phyloP scores from a whole-genome alignment of 129 eudicot genomes.

The Tagetes patula region DNA sequence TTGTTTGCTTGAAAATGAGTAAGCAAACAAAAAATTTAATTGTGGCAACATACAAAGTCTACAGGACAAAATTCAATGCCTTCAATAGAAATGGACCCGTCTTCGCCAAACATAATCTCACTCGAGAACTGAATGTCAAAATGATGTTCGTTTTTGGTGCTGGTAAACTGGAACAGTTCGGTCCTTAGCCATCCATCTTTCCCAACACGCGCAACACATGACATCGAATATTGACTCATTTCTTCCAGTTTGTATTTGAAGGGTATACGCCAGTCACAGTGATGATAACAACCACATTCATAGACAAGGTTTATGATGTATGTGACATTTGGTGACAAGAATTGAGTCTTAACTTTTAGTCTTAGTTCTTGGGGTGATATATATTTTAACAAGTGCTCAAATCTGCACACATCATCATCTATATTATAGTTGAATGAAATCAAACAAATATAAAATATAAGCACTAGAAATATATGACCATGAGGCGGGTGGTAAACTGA shows the following conservation, averaged over 20 bases:
- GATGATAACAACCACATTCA: background rate
- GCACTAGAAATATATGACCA: background rate
- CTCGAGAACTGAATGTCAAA: constrained; percentile 5
- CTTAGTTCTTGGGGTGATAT: background rate
- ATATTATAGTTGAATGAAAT: background rate
- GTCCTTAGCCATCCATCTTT: constrained; percentile 1
- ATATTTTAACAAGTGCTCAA: background rate
- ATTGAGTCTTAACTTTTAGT: background rate
- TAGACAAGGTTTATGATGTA: constrained; percentile 18
- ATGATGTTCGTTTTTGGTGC: background rate
- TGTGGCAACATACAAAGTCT: constrained; percentile 9
- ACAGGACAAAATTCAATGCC: constrained; percentile 9
- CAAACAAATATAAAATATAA: background rate
- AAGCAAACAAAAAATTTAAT: too few species aligned
- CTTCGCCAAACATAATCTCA: background rate
- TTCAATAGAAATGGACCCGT: background rate
- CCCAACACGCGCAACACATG: constrained; percentile 2
- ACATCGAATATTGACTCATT: background rate
- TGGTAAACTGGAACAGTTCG: constrained; percentile 8
- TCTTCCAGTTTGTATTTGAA: constrained; percentile 11
- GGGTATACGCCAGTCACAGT: background rate
- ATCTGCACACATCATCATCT: background rate
- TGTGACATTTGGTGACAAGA: constrained; percentile 4
- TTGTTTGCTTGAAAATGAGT: too few species aligned
- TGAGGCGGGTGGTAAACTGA: background rate